A percentile compares a stretch with the other conserved stretches of the same genome.
Conservation (phyloP, 352 stramenopile species). For the Phytophthora podocarpi region DNA sequence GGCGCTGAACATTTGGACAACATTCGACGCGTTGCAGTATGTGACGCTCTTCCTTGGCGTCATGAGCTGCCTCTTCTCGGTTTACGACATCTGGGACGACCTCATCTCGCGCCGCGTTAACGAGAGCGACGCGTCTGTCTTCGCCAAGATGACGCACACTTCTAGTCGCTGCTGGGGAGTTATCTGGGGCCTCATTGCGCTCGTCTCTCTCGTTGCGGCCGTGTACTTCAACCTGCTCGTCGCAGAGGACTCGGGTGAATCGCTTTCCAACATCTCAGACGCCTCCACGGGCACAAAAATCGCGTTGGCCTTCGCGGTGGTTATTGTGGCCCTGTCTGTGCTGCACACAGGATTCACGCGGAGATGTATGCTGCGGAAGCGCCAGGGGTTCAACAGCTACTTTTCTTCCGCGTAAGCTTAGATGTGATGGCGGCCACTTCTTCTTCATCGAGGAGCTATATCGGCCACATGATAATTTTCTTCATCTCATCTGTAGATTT, state of each 20-base stretch:
- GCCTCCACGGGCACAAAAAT: constrained; percentile 62
- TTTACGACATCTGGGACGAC: constrained; percentile 93
- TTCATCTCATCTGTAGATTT: constrained; percentile 10
- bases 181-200: constrained; percentile 85
- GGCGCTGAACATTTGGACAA: constrained; percentile 69
- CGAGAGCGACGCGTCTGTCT: constrained; percentile 87
- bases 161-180: constrained; percentile 90
- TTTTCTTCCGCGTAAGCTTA: constrained; percentile 35
- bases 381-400: constrained; percentile 40
- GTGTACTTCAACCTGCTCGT: constrained; percentile 89
- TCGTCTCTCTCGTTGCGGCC: constrained; percentile 74
- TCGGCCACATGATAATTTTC: constrained; percentile 17
- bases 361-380: constrained; percentile 70
- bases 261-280: constrained; percentile 54
- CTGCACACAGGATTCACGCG: constrained; percentile 73
- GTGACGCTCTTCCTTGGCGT: constrained; percentile 89
- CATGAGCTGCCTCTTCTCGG: constrained; percentile 92
- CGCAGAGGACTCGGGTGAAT: constrained; percentile 52
- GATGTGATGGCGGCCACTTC: constrained; percentile 10
- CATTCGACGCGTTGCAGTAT: constrained; percentile 77
- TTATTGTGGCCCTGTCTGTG: constrained; percentile 61
- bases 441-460: neutral
- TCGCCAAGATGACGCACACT: constrained; percentile 91
- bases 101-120: constrained; percentile 90
- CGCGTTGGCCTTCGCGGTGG: constrained; percentile 51